phyloP scores from a whole-genome alignment of 805 yeast species.

The Cyberlindnera mississippiensis region DNA sequence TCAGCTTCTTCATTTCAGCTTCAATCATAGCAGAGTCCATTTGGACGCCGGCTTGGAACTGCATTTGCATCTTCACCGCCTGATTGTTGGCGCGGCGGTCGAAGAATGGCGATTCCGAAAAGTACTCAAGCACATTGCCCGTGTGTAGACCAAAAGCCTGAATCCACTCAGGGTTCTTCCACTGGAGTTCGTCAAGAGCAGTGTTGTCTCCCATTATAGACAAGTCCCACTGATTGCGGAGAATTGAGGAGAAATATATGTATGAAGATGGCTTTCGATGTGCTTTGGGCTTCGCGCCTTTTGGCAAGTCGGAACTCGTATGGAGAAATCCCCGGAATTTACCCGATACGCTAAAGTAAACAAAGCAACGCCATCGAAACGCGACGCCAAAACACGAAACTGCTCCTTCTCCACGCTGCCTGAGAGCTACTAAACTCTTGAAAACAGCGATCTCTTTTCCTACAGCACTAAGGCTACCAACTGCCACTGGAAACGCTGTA shows the following conservation, averaged over 20 bases:
- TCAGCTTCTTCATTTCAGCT: conserved; percentile 67
- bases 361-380: conserved; percentile 9
- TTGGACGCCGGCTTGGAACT: conserved; percentile 55
- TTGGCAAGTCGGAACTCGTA: neutral
- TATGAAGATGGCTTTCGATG: neutral
- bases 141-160: conserved; percentile 83
- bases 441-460: too few relatives aligned
- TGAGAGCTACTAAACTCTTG: neutral
- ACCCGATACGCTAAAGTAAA: conserved; percentile 6
- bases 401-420: neutral
- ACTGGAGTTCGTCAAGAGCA: conserved; percentile 82
- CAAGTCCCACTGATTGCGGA: neutral
- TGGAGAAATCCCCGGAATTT: conserved; percentile 1
- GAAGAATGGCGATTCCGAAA: conserved; percentile 90
- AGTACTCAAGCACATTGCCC: conserved; percentile 89
- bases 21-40: conserved; percentile 37
- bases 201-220: conserved; percentile 22
- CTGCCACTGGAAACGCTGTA: neutral
- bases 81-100: conserved; percentile 94
- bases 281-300: neutral
- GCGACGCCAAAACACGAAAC: conserved; percentile 3
- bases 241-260: too few relatives aligned
- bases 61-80: conserved; percentile 91
- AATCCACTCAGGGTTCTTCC: conserved; percentile 98
- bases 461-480: neutral